phyloP scores from a whole-genome alignment of 208 protist species.

The Endotrypanum monterogeii region DNA sequence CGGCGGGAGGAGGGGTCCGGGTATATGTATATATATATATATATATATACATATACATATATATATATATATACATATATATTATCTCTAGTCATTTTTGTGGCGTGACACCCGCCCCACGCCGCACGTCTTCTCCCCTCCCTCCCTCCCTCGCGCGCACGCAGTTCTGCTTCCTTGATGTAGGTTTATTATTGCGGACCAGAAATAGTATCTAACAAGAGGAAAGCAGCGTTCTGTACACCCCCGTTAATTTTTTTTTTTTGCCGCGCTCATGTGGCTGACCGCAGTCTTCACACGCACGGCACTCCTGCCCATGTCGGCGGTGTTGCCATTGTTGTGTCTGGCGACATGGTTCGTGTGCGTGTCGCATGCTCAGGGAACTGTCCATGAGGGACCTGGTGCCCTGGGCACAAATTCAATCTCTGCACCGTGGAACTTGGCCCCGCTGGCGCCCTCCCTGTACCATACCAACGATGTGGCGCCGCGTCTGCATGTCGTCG shows the following conservation, averaged over 20 bases:
- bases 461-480: slow-evolving; percentile 22
- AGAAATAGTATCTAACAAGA: not conserved
- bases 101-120: not conserved
- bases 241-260: not conserved
- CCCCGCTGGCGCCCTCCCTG: slow-evolving; percentile 26
- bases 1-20: too few relatives aligned
- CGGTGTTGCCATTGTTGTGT: not conserved
- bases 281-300: not conserved
- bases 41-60: not conserved
- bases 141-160: not conserved
- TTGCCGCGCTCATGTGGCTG: not conserved
- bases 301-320: not conserved
- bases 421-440: slow-evolving; percentile 2
- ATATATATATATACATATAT: not conserved
- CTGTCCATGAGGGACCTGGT: not conserved
- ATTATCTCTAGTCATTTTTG: too few relatives aligned
- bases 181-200: not conserved
- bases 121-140: not conserved
- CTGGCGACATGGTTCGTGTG: not conserved
- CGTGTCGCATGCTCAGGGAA: not conserved
- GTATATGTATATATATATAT: not conserved
- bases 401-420: not conserved
- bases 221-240: not conserved
- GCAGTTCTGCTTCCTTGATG: not conserved
- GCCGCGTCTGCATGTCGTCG: slow-evolving; percentile 49